phyloP scores from a whole-genome alignment of 305 asterid species.

The Fraxinus sp. region DNA sequence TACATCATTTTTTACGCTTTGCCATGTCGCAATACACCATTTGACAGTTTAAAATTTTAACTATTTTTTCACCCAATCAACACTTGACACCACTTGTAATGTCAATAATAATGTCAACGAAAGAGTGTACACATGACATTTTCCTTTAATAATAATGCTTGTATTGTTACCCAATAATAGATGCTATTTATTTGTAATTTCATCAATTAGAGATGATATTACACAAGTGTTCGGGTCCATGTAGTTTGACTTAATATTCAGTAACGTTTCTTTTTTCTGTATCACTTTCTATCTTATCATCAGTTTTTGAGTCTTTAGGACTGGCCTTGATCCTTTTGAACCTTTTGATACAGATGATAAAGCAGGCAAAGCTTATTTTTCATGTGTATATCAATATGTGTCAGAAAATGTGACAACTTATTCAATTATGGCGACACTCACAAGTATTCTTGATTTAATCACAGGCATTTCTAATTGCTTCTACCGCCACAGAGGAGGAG shows the following conservation, averaged over 20 bases:
- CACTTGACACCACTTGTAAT: not conserved
- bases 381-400: not conserved
- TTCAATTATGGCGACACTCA: constrained; percentile 6
- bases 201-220: not conserved
- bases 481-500: constrained; percentile 96
- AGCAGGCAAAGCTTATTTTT: not conserved
- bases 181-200: not conserved
- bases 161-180: not conserved
- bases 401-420: not conserved
- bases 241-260: not conserved
- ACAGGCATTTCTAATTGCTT: constrained; percentile 97
- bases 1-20: not conserved
- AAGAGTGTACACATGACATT: not conserved
- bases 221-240: not conserved
- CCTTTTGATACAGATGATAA: not conserved
- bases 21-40: not conserved
- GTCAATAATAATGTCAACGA: not conserved
- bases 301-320: not conserved
- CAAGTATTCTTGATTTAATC: constrained; percentile 16
- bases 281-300: not conserved
- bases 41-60: not conserved
- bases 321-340: not conserved
- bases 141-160: not conserved
- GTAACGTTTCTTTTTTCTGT: not conserved
- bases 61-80: not conserved